Evolutionary conservation across 139 green algal species (phyloP).

Genomic region (Chara braunii): DNA sequence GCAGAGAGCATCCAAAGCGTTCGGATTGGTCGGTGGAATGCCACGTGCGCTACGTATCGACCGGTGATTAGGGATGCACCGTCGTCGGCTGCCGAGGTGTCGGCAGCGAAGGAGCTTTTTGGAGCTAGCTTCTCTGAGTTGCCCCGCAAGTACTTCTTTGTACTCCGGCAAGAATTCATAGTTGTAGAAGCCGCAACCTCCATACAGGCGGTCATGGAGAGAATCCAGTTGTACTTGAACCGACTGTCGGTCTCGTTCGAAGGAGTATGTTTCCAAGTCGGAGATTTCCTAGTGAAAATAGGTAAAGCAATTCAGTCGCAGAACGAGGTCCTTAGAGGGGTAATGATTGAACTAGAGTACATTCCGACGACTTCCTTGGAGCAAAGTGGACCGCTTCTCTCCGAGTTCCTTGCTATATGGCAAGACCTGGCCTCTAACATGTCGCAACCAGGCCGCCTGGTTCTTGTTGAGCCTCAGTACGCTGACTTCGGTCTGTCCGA

Average conservation of each 20-base stretch:
- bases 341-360: constrained; percentile 24
- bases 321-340: constrained; percentile 16
- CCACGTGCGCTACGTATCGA: constrained; percentile 20
- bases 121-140: constrained; percentile 18
- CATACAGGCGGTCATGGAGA: constrained; percentile 30
- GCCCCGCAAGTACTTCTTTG: constrained; percentile 17
- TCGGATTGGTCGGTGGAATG: constrained; percentile 15
- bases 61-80: constrained; percentile 8
- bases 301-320: constrained; percentile 19
- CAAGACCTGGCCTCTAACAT: constrained; percentile 5
- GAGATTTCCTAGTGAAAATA: constrained; percentile 21
- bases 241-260: constrained; percentile 18
- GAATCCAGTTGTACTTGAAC: constrained; percentile 28
- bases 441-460: constrained; percentile 8
- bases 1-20: constrained; percentile 14
- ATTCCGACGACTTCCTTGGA: constrained; percentile 1
- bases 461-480: constrained; percentile 19
- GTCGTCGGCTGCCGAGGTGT: neutral
- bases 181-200: constrained; percentile 16
- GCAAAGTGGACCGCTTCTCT: neutral
- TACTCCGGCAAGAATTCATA: constrained; percentile 24
- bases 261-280: constrained; percentile 29
- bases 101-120: constrained; percentile 23
- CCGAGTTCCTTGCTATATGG: constrained; percentile 20
- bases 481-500: constrained; percentile 20